phyloP scores from a whole-genome alignment of 2,329 filamentous ascomycete species.

The Aureobasidium sp. region DNA sequence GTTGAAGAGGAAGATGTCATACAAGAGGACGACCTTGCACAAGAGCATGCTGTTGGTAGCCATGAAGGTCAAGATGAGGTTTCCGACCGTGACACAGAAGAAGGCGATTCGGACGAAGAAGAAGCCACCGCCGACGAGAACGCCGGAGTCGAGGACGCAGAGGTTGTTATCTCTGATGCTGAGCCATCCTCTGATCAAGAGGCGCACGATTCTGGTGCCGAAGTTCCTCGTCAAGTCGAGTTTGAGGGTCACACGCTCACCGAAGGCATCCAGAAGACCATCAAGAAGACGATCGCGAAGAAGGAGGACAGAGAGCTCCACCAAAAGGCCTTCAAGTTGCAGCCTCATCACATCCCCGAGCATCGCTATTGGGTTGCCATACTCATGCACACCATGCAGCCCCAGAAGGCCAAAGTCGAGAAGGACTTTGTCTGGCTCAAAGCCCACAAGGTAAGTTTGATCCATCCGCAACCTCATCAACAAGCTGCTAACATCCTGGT shows the following conservation, averaged over 20 bases:
- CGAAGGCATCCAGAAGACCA: neutral
- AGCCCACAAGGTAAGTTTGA: constrained; percentile 17
- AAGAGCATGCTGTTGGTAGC: neutral
- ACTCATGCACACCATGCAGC: constrained; percentile 15
- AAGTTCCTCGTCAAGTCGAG: neutral
- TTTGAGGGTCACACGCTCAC: neutral
- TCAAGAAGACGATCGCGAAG: neutral
- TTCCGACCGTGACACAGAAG: neutral
- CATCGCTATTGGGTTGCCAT: constrained; percentile 28
- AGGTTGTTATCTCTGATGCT: neutral
- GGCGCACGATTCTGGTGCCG: neutral
- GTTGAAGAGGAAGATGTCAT: neutral
- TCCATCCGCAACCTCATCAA: neutral
- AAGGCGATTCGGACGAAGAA: neutral
- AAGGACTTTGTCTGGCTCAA: constrained; percentile 27
- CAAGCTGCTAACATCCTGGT: neutral
- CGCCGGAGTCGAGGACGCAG: neutral
- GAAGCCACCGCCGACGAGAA: neutral
- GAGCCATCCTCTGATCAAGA: neutral
- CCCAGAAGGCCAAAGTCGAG: constrained; percentile 13
- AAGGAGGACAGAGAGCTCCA: constrained; percentile 19
- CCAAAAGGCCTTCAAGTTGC: constrained; percentile 14
- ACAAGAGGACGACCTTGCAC: neutral
- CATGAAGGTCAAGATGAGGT: constrained; percentile 7
- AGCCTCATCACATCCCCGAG: constrained; percentile 16